A percentile compares a stretch with the other conserved stretches of the same genome.
These are phyloP conservation scores for Rhizophora mangle DNA, from an alignment of 345 rosid genomes.

Conservation along the genomic window DNA sequence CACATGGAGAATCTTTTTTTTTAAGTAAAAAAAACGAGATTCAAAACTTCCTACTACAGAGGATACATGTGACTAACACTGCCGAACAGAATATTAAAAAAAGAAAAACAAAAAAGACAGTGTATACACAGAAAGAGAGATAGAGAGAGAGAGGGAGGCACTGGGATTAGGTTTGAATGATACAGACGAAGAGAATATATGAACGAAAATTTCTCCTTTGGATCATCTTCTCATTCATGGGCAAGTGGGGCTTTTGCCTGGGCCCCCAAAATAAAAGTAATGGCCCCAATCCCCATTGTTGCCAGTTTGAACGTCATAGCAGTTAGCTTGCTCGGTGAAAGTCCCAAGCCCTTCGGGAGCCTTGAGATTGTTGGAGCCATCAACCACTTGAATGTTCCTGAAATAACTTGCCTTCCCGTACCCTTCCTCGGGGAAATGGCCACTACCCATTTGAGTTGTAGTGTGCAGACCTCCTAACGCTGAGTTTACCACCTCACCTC, in stretches of 20 bases:
- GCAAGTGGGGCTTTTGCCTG: conserved; percentile 28
- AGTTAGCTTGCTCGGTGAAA: conserved; percentile 26
- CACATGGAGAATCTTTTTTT: conserved; percentile 32
- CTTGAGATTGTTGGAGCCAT: conserved; percentile 27
- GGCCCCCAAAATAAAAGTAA: conserved; percentile 33
- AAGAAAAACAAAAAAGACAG: not conserved
- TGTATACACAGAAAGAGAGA: conserved; percentile 24
- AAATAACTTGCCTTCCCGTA: conserved; percentile 35
- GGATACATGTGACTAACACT: conserved; percentile 26
- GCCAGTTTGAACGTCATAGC: conserved; percentile 25
- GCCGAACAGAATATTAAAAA: conserved; percentile 20
- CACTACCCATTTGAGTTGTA: conserved; percentile 45
- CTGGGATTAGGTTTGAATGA: conserved; percentile 47
- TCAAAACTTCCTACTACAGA: conserved; percentile 52
- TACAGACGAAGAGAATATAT: conserved; percentile 24
- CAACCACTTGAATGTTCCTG: conserved; percentile 24
- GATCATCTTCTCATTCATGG: conserved; percentile 10
- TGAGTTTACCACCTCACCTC: conserved; percentile 41
- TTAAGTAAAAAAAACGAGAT: conserved; percentile 11
- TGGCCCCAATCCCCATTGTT: conserved; percentile 21
- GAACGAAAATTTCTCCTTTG: not conserved
- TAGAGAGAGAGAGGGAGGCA: not conserved
- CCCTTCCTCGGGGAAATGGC: conserved; percentile 36
- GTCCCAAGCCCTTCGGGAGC: conserved; percentile 17
- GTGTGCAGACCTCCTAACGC: conserved; percentile 20